A percentile compares a stretch with the other conserved stretches of the same genome.
phyloP scores from a whole-genome alignment of 129 eudicot species.

The Flaveria brownii region DNA sequence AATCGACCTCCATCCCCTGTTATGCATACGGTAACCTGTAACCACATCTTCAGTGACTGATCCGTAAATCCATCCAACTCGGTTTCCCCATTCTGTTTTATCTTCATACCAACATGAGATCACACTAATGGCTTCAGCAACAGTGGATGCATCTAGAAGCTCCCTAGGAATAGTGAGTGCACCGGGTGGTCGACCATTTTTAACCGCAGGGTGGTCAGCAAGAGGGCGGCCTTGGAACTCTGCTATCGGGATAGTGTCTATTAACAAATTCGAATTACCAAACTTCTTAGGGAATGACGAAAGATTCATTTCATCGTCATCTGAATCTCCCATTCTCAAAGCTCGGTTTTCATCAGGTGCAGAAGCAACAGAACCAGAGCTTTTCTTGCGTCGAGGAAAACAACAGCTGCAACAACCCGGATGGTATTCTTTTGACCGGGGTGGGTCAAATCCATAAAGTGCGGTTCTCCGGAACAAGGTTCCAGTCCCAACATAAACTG shows the following conservation, averaged over 20 bases:
- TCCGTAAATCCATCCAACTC: constrained; percentile 72
- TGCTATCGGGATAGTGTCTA: constrained; percentile 62
- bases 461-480: constrained; percentile 55
- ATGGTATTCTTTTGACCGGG: constrained; percentile 51
- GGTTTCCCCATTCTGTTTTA: constrained; percentile 65
- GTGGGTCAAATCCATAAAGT: constrained; percentile 60
- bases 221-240: constrained; percentile 67
- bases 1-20: constrained; percentile 65
- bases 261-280: constrained; percentile 54
- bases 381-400: constrained; percentile 42
- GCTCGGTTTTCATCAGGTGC: constrained; percentile 47
- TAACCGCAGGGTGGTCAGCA: constrained; percentile 65
- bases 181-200: constrained; percentile 64
- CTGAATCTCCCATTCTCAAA: constrained; percentile 49
- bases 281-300: constrained; percentile 46
- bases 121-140: constrained; percentile 64
- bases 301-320: constrained; percentile 47
- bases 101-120: constrained; percentile 67
- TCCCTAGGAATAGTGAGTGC: constrained; percentile 57
- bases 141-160: constrained; percentile 63
- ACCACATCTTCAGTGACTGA: constrained; percentile 71
- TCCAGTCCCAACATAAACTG: constrained; percentile 61
- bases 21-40: constrained; percentile 69
- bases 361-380: constrained; percentile 38
- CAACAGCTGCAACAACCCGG: constrained; percentile 50